phyloP scores from a whole-genome alignment of 228 moss, liverwort and hornwort genomes.

The Sphagnum magellanicum region DNA sequence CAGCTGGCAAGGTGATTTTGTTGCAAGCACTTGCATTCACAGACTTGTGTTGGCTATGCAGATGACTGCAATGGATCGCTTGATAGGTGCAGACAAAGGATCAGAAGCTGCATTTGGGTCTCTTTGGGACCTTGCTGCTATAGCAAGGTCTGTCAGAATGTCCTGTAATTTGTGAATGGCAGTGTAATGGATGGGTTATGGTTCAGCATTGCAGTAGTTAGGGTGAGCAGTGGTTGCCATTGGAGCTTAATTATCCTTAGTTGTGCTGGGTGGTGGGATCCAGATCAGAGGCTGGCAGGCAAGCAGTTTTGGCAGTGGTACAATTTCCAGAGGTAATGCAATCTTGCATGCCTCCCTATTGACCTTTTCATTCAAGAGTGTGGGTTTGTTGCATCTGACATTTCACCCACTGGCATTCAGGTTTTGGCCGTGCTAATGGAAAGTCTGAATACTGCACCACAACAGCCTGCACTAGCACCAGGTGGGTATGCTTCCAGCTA shows the following conservation, averaged over 20 bases:
- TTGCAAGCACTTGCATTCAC: conserved; percentile 17
- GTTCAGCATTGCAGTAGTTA: neutral
- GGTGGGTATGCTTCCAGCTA: conserved; percentile 22
- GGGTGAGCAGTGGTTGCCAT: too few relatives aligned
- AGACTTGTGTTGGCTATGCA: conserved; percentile 24
- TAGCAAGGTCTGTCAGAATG: conserved; percentile 53
- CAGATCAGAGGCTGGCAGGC: conserved; percentile 80
- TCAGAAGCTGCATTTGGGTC: conserved; percentile 70
- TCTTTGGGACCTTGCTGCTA: conserved; percentile 74
- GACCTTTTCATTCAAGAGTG: neutral
- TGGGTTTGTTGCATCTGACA: neutral
- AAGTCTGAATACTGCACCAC: conserved; percentile 31
- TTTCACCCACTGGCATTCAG: conserved; percentile 19
- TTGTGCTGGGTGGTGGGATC: neutral
- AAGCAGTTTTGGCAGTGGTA: conserved; percentile 58
- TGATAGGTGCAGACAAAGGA: conserved; percentile 47
- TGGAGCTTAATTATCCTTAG: too few relatives aligned
- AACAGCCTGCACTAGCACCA: conserved; percentile 24
- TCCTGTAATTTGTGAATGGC: neutral
- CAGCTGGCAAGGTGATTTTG: too few relatives aligned
- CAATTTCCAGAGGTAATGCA: conserved; percentile 85
- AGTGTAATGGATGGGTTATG: neutral
- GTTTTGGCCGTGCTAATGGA: conserved; percentile 55
- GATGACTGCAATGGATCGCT: conserved; percentile 73
- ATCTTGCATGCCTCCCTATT: neutral